These are phyloP conservation scores for Candida krabiensis DNA, from an alignment of 805 yeast genomes.

Conservation along the genomic window DNA sequence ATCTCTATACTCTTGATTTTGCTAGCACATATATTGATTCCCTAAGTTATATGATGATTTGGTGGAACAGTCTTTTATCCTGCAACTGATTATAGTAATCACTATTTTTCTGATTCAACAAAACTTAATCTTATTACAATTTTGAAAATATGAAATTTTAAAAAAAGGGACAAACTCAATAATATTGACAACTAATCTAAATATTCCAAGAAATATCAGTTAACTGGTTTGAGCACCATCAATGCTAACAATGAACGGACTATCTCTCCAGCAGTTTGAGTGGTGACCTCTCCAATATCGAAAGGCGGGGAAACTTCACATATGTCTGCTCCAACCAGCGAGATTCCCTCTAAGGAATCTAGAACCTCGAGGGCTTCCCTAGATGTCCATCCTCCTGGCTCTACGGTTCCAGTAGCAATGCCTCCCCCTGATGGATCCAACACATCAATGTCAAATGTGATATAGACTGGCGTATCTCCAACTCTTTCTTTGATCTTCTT, in stretches of 20 bases:
- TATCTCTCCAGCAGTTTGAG: constrained; percentile 21
- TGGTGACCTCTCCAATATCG: constrained; percentile 37
- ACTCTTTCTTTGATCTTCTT: constrained; percentile 33
- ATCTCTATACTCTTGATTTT: no score
- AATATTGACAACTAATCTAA: no score
- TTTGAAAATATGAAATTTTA: no score
- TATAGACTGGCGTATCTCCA: constrained; percentile 40
- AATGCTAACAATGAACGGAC: constrained; percentile 16
- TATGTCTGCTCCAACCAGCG: constrained; percentile 69
- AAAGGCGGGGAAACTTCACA: constrained; percentile 70
- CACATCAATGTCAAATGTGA: constrained; percentile 55
- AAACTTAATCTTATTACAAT: no score
- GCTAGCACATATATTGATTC: no score
- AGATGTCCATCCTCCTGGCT: constrained; percentile 70
- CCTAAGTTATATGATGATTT: no score
- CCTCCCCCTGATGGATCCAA: constrained; percentile 73
- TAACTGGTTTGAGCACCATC: constrained; percentile 17
- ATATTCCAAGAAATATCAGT: not conserved
- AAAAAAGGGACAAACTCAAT: no score
- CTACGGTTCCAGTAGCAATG: constrained; percentile 73
- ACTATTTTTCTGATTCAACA: no score
- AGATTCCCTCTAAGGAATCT: constrained; percentile 54
- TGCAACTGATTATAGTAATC: no score
- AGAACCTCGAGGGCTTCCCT: constrained; percentile 59
- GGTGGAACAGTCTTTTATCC: no score